Conservation (phyloP, 139 green algal genomes). For the Picochlorum sp. region DNA sequence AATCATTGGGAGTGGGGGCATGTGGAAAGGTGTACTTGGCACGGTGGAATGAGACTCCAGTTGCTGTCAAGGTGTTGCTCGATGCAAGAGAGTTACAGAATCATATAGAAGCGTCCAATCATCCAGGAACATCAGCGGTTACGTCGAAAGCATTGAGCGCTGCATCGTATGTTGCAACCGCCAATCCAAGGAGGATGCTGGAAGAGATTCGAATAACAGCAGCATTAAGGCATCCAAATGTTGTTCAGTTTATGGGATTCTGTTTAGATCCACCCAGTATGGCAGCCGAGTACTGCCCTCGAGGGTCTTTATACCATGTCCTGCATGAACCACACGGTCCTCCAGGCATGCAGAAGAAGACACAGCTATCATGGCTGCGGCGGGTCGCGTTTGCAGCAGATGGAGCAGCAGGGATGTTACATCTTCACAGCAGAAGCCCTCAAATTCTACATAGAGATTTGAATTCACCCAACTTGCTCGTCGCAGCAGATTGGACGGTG, state of each 20-base stretch:
- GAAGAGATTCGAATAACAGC: slow-evolving; percentile 2
- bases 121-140: no score
- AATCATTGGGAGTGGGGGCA: slow-evolving; percentile 33
- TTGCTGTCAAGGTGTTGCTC: slow-evolving; percentile 46
- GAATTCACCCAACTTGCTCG: slow-evolving; percentile 43
- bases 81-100: neutral
- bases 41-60: slow-evolving; percentile 35
- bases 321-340: slow-evolving; percentile 11
- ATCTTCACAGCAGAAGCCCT: slow-evolving; percentile 72
- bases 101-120: no score
- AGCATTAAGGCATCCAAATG: slow-evolving; percentile 29
- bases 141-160: neutral
- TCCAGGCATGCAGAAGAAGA: neutral
- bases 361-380: slow-evolving; percentile 25
- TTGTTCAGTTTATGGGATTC: slow-evolving; percentile 46
- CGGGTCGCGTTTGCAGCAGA: slow-evolving; percentile 15
- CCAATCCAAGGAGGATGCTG: slow-evolving; percentile 1
- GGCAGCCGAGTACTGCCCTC: slow-evolving; percentile 13
- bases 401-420: slow-evolving; percentile 52
- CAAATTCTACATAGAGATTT: slow-evolving; percentile 82
- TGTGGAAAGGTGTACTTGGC: slow-evolving; percentile 49
- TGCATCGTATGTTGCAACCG: neutral
- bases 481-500: slow-evolving; percentile 44
- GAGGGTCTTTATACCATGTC: slow-evolving; percentile 38
- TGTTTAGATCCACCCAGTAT: slow-evolving; percentile 15